A percentile compares a stretch with the other conserved stretches of the same genome.
Conservation (phyloP, 352 stramenopile genomes). For the Phytophthora podocarpi region DNA sequence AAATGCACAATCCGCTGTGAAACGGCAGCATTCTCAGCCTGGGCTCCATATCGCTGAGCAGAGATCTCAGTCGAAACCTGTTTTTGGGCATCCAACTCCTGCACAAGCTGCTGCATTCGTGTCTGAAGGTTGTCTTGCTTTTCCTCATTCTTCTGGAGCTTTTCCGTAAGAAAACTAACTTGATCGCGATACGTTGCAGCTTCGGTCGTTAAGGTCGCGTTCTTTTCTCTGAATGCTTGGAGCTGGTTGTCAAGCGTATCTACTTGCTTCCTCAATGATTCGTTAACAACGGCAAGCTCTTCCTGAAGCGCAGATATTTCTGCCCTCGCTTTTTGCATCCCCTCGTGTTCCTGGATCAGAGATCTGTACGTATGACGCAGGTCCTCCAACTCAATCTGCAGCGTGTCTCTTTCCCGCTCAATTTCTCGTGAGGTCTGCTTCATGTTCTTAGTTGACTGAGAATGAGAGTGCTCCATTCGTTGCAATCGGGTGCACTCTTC, state of each 20-base stretch:
- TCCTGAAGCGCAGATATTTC: constrained; percentile 65
- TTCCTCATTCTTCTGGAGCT: constrained; percentile 62
- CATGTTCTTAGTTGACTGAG: constrained; percentile 55
- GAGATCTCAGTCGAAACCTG: constrained; percentile 81
- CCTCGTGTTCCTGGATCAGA: constrained; percentile 75
- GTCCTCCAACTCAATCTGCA: constrained; percentile 82
- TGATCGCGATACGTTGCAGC: constrained; percentile 74
- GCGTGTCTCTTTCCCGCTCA: constrained; percentile 67
- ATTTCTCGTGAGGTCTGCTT: constrained; percentile 64
- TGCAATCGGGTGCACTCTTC: constrained; percentile 78
- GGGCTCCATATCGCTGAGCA: constrained; percentile 72
- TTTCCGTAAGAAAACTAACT: constrained; percentile 79
- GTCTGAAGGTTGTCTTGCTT: constrained; percentile 57
- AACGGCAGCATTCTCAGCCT: constrained; percentile 75
- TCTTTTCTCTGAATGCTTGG: constrained; percentile 56
- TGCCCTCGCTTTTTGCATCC: constrained; percentile 57
- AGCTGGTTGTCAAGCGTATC: constrained; percentile 63
- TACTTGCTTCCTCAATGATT: constrained; percentile 69
- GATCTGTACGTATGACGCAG: constrained; percentile 74
- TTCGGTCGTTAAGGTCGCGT: constrained; percentile 58
- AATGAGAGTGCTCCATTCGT: constrained; percentile 52
- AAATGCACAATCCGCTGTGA: constrained; percentile 80
- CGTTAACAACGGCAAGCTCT: constrained; percentile 65
- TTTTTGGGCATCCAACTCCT: constrained; percentile 69
- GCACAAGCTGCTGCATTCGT: constrained; percentile 49